Base-by-base conservation (phyloP, 2,329 filamentous ascomycete species). In the Byssothecium circinans region DNA sequence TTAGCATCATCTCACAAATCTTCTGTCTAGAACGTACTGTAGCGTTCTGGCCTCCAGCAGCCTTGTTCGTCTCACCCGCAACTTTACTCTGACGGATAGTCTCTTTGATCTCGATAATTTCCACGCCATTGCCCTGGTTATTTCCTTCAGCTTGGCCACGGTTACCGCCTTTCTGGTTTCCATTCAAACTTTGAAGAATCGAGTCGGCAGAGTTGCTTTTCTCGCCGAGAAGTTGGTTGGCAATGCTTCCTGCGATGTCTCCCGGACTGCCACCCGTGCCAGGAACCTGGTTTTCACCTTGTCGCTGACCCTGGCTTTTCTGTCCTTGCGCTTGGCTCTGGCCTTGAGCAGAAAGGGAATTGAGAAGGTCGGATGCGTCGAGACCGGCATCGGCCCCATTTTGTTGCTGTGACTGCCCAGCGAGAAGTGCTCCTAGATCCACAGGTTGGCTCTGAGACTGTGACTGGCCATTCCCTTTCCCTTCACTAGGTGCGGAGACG, bases 171-270 rank as follows among this genome's bases (percentile, higher is more conserved):
- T 53, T 49, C n/a, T 45, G 35, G 18, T 56, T 53, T 37, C 53
- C 53, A 23, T 48, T 41, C 17, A 57, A 41, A 2, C 49, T 50
- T n/a, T 39, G 34, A 8, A 57, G 41, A 10, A 56, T 56, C 2
- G 50, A 40, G 27, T 47, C 51, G 29, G 60, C 44, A 25, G 43
- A 39, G 45, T 30, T 7, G 49, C 27, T 10, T 51, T 35, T 51
- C 41, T 48, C 57, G 45, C 57, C 54, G n/a, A 56, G 48, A 30
- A 57, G 47, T 43, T 62, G 54, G 19, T 59, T 60, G 10, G 40
- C 45, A 10, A 38, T 39, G 11, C 15, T n/a, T 11, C 35, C 35
- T 25, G 23, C 5, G 23, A 25, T 25, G 23, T 25, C 23, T 25
- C 23, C 23, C 10, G 17, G 12, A 20, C 36, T 25, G 20, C 14